Evolutionary conservation across 2,329 filamentous ascomycete genomes (phyloP).

Genomic region (Botrytis hyacinthi): DNA sequence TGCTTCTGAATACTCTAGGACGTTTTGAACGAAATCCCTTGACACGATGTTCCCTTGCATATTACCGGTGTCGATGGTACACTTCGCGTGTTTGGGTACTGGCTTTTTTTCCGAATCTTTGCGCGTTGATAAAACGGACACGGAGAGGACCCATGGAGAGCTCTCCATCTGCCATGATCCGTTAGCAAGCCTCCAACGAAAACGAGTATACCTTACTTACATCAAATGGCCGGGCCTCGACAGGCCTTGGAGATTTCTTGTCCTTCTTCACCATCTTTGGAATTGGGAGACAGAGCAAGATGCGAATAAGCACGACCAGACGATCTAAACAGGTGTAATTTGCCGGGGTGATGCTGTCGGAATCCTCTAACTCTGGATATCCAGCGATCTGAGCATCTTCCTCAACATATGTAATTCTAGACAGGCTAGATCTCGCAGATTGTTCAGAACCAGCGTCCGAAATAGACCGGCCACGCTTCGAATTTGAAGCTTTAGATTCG

Average conservation of each 20-base stretch:
- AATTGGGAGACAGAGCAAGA: neutral
- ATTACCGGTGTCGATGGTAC: constrained; percentile 31
- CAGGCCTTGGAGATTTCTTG: neutral
- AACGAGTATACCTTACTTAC: neutral
- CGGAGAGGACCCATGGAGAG: constrained; percentile 24
- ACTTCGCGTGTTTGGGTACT: constrained; percentile 24
- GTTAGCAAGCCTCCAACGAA: neutral
- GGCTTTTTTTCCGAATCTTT: constrained; percentile 19
- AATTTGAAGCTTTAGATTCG: neutral
- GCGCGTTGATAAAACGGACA: constrained; percentile 23
- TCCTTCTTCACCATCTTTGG: neutral
- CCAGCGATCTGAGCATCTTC: constrained; percentile 16
- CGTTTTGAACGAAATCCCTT: constrained; percentile 21
- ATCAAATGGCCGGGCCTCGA: neutral
- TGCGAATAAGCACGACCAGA: neutral
- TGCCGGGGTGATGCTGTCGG: neutral
- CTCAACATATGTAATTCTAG: constrained; percentile 23
- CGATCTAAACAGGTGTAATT: neutral
- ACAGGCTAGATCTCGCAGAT: constrained; percentile 18
- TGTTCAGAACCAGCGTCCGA: constrained; percentile 14
- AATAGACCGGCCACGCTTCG: constrained; percentile 3
- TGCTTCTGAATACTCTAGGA: constrained; percentile 22
- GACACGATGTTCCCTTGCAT: constrained; percentile 30
- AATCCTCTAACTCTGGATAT: constrained; percentile 1
- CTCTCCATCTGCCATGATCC: neutral